Evolutionary conservation across 495 filamentous ascomycete genomes (phyloP), one percentile per base, ranked within the genome.

Genomic region (Neurospora sp.): DNA sequence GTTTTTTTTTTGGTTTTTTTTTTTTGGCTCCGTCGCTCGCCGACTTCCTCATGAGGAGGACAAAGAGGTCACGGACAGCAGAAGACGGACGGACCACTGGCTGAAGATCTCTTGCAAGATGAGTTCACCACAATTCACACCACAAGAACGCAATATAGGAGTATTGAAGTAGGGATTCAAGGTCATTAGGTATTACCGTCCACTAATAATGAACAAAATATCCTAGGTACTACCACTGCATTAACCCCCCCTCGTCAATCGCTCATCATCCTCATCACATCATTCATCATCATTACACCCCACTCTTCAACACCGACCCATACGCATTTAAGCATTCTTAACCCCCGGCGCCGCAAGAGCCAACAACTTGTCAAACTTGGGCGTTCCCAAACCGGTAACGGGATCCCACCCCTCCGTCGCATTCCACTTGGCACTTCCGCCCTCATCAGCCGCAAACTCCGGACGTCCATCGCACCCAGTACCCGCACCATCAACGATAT

Each of bases 401-500:
- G 83, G 83, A 65, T 85, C 83, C 83, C 83, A 85, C 1, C 83
- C 83, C 14, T 75, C 76, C 20, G 78, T 80, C 5, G 83, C 83
- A 76, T 90, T 88, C 88, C 88, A 93, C 40, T 87, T 83, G 0
- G 89, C 89, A 70, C 86, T 83, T 14, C 79, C 69, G 1, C 22
- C 53, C 53, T 16, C 22, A 31, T 61, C 53, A 8, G 5, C 22
- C 53, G 53, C 53, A 1, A 81, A 78, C 4, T 82, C 78, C 45
- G 72, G 73, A 4, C 76, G 65, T 35, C 86, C 86, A 48, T 84
- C 84, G 74, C 92, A 94, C 1, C 92, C 92, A 0, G 81, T 84
- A 42, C 87, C 89, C 6, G 86, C 86, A 1, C 90, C 90, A 12
- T 76, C 69, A 4, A 83, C 84, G 68, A 94, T 88, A 74, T 94